A percentile compares a stretch with the other conserved stretches of the same genome.
phyloP scores from a whole-genome alignment of 164 flowering plant species.

The Macadamia tetraphylla region DNA sequence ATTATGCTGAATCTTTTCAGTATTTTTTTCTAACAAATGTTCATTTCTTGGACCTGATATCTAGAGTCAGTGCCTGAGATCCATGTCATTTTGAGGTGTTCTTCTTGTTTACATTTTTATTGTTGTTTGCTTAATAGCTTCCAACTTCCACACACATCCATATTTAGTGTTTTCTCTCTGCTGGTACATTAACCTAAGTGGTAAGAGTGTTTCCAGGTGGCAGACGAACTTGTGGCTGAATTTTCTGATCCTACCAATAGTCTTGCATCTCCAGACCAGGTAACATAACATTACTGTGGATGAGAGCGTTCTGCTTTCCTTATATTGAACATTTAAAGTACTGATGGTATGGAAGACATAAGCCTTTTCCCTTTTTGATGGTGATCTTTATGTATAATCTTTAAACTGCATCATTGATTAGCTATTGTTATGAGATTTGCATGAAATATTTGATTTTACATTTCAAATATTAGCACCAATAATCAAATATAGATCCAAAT shows the following conservation, averaged over 20 bases:
- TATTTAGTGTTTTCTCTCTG: neutral
- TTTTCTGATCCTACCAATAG: slow-evolving; percentile 50
- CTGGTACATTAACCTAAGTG: slow-evolving; percentile 11
- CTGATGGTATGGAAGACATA: no score
- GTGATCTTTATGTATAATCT: no score
- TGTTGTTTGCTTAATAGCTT: neutral
- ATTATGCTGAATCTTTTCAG: neutral
- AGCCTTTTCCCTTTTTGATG: no score
- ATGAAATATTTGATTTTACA: no score
- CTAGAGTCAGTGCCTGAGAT: neutral
- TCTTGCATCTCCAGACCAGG: slow-evolving; percentile 62
- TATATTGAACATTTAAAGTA: no score
- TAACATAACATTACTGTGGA: slow-evolving; percentile 8
- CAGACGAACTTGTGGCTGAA: slow-evolving; percentile 86
- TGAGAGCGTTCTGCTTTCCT: no score
- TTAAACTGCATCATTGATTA: no score
- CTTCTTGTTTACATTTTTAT: neutral
- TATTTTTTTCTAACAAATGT: neutral
- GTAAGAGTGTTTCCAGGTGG: slow-evolving; percentile 50
- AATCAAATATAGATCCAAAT: no score
- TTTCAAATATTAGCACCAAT: no score
- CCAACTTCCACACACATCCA: neutral
- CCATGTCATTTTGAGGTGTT: neutral
- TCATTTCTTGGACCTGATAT: neutral
- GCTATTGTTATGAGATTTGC: no score